Percentiles rank a stretch among this genome's conserved stretches.
These are phyloP conservation scores for Nymphaea colorata DNA, from an alignment of 164 flowering plant genomes.

Conservation along the genomic window DNA sequence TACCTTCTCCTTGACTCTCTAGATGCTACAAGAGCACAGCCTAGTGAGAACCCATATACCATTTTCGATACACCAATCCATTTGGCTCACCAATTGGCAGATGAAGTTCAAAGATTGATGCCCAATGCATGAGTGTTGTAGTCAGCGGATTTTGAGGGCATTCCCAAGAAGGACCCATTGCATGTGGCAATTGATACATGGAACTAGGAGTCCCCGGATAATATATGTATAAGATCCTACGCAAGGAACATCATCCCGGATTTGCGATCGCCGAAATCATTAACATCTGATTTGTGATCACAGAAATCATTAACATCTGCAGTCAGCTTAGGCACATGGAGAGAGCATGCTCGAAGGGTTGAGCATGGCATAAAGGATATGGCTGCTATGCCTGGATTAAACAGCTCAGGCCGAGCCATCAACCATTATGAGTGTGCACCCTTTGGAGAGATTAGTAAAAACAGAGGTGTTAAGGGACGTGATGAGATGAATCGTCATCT, in stretches of 20 bases:
- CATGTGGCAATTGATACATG: constrained; percentile 27
- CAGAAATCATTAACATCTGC: constrained; percentile 30
- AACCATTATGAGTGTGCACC: no score
- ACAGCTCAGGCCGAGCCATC: no score
- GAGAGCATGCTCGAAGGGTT: constrained; percentile 26
- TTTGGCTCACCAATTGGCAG: constrained; percentile 10
- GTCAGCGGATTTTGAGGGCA: constrained; percentile 12
- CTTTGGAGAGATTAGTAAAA: no score
- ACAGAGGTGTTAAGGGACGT: no score
- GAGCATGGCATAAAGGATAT: no score
- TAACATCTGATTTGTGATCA: constrained; percentile 34
- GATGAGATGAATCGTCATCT: no score
- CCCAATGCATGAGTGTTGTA: constrained; percentile 19
- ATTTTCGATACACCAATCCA: constrained; percentile 24
- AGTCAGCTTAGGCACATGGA: constrained; percentile 27
- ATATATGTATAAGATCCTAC: constrained; percentile 34
- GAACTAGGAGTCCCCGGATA: constrained; percentile 40
- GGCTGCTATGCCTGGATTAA: no score
- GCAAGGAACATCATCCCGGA: constrained; percentile 28
- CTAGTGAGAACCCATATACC: constrained; percentile 18
- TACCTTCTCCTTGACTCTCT: constrained; percentile 38
- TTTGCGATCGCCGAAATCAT: constrained; percentile 26
- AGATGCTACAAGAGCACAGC: constrained; percentile 47
- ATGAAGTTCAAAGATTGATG: constrained; percentile 15
- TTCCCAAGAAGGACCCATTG: constrained; percentile 29